Evolutionary conservation across 176 grass and related monocot species (phyloP), one percentile per base, ranked within the genome.

Genomic region (Oryza brachyantha): DNA sequence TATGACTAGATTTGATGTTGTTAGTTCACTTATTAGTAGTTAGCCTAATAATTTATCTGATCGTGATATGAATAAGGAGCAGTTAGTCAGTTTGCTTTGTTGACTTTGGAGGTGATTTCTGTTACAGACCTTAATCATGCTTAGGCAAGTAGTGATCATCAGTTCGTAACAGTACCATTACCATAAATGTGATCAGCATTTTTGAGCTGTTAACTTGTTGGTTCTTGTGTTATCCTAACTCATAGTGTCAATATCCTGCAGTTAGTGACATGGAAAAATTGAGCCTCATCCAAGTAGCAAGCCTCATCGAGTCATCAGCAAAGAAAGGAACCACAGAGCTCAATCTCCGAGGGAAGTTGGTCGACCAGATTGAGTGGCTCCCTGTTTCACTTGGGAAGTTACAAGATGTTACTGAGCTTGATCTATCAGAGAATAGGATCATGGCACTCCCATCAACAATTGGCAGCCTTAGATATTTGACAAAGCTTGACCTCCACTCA

Each of bases 251-350:
- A 79, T 75, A 79, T 84, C 55, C 21, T 61, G 65, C 72, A 88
- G 86, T 64, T 52, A 84, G 63, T 73, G 85, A 88, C 43, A 77
- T 78, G 28, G 83, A 87, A 68, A 99, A 92, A 55, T 64, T 98
- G 74, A 94, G 85, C 62, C 95, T 98, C 87, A 94, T 98, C 83
- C 92, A 98, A 90, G 90, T 98, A 41, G 95, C 95, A 78, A 92
- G 89, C 58, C 72, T 98, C 52, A 98, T 98, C 68, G 95, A 98
- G 61, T 84, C 80, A 72, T 88, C 89, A n/a, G 95, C 95, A 32
- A 98, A 94, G 66, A 84, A 88, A 74, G 90, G 90, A 79, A 78
- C 64, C 9, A 79, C 75, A 71, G 82, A 92, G 59, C 81, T 98
- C 71, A 87, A 89, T 73, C 95, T 98, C 55, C 86, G 84, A 28